These are phyloP conservation scores for Corynascus novoguineensis DNA, from an alignment of 495 filamentous ascomycete genomes.

Conservation along the genomic window DNA sequence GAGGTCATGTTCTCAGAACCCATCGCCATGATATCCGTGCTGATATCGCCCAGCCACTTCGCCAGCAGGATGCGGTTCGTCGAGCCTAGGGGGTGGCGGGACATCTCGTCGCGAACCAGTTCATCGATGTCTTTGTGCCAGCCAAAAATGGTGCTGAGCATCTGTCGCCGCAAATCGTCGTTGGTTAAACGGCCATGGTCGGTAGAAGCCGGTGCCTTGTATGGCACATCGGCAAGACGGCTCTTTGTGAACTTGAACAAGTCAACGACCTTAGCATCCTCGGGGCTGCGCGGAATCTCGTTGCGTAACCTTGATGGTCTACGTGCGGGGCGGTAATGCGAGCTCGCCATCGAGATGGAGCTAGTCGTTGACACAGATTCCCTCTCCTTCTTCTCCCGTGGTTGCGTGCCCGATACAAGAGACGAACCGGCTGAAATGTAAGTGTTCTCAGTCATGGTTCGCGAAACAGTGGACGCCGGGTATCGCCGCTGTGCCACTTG, in stretches of 20 bases:
- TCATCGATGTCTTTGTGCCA: slow-evolving; percentile 84
- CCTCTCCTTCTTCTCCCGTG: slow-evolving; percentile 38
- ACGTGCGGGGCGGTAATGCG: slow-evolving; percentile 55
- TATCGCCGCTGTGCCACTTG: slow-evolving; percentile 32
- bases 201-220: slow-evolving; percentile 56
- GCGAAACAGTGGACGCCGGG: slow-evolving; percentile 44
- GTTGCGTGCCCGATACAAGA: slow-evolving; percentile 38
- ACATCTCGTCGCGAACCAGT: slow-evolving; percentile 82
- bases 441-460: slow-evolving; percentile 51
- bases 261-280: slow-evolving; percentile 55
- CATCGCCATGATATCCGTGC: slow-evolving; percentile 73
- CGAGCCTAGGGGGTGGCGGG: slow-evolving; percentile 64
- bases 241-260: slow-evolving; percentile 64
- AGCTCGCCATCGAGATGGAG: slow-evolving; percentile 56
- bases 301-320: slow-evolving; percentile 71
- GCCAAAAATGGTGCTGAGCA: slow-evolving; percentile 92
- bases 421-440: slow-evolving; percentile 61
- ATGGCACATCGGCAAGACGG: slow-evolving; percentile 73
- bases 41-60: slow-evolving; percentile 88
- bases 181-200: slow-evolving; percentile 65
- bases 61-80: slow-evolving; percentile 71
- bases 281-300: slow-evolving; percentile 65
- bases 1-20: slow-evolving; percentile 77
- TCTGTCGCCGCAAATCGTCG: slow-evolving; percentile 80
- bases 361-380: slow-evolving; percentile 55